Percentiles rank a stretch among this genome's conserved stretches.
Evolutionary conservation across 495 filamentous ascomycete genomes (phyloP).

Genomic region (Penicillium diatomitis): DNA sequence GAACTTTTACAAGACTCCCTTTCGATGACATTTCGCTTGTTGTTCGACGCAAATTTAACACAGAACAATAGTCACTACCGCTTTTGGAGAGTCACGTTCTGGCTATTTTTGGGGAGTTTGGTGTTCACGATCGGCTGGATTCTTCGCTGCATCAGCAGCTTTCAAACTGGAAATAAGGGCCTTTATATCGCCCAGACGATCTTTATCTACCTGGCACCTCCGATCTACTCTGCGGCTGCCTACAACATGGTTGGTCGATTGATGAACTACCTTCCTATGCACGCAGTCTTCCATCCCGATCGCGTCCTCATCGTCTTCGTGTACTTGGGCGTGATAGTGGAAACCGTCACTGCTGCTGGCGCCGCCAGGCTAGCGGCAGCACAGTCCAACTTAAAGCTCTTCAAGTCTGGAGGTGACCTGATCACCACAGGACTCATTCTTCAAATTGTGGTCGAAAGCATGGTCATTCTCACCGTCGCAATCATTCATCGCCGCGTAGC

Average conservation of each 20-base stretch:
- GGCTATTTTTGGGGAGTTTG: slow-evolving; percentile 29
- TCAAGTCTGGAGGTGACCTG: slow-evolving; percentile 20
- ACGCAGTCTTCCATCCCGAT: slow-evolving; percentile 31
- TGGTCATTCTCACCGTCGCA: slow-evolving; percentile 25
- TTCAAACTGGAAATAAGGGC: slow-evolving; percentile 20
- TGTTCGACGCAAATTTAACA: neutral
- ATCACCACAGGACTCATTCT: slow-evolving; percentile 26
- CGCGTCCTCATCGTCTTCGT: slow-evolving; percentile 28
- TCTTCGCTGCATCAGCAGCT: slow-evolving; percentile 28
- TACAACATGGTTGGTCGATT: slow-evolving; percentile 50
- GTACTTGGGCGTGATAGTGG: slow-evolving; percentile 26
- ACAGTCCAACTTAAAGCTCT: slow-evolving; percentile 6
- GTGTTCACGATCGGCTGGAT: slow-evolving; percentile 38
- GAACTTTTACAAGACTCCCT: too few species aligned
- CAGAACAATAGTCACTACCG: slow-evolving; percentile 19
- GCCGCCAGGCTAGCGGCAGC: slow-evolving; percentile 28
- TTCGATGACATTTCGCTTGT: too few species aligned
- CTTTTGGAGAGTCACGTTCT: slow-evolving; percentile 38
- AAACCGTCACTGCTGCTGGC: slow-evolving; percentile 28
- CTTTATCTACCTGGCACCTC: slow-evolving; percentile 44
- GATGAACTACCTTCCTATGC: slow-evolving; percentile 39
- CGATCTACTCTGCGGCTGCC: slow-evolving; percentile 46
- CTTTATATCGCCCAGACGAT: slow-evolving; percentile 44
- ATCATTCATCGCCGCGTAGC: slow-evolving; percentile 24
- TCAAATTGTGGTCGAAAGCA: slow-evolving; percentile 25